A percentile compares a stretch with the other conserved stretches of the same genome.
phyloP scores from a whole-genome alignment of 306 rosid species.

The Quercus aquifolioides region DNA sequence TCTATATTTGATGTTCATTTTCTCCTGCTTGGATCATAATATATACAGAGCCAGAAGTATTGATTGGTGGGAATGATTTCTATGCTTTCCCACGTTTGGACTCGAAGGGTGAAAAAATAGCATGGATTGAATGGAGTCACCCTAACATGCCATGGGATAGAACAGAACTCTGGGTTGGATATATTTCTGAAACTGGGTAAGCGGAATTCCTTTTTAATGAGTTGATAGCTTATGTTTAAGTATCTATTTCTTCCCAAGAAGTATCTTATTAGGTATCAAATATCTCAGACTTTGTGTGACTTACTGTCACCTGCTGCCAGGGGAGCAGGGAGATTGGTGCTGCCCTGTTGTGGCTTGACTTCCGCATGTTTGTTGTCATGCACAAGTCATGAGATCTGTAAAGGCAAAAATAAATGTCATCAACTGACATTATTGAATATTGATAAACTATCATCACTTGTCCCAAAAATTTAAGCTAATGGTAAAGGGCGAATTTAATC shows the following conservation, averaged over 20 bases:
- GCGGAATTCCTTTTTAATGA: constrained; percentile 20
- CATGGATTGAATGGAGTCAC: constrained; percentile 96
- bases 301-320: neutral
- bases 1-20: neutral
- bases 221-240: neutral
- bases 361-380: neutral
- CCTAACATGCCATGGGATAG: constrained; percentile 99
- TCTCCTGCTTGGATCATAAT: constrained; percentile 13
- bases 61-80: constrained; percentile 79
- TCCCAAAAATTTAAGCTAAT: too few species aligned
- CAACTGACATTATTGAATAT: neutral
- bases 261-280: constrained; percentile 3
- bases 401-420: neutral
- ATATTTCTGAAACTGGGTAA: constrained; percentile 86
- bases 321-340: neutral
- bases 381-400: neutral
- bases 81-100: constrained; percentile 95
- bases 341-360: neutral
- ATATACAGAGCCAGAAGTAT: constrained; percentile 64
- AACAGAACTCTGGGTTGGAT: constrained; percentile 95
- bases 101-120: constrained; percentile 59
- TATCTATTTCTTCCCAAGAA: neutral
- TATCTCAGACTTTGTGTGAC: neutral
- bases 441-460: too few species aligned
- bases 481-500: too few species aligned